Percentiles rank a stretch among this genome's conserved stretches.
Conservation (phyloP, 495 filamentous ascomycete genomes). For the Podospora conica region DNA sequence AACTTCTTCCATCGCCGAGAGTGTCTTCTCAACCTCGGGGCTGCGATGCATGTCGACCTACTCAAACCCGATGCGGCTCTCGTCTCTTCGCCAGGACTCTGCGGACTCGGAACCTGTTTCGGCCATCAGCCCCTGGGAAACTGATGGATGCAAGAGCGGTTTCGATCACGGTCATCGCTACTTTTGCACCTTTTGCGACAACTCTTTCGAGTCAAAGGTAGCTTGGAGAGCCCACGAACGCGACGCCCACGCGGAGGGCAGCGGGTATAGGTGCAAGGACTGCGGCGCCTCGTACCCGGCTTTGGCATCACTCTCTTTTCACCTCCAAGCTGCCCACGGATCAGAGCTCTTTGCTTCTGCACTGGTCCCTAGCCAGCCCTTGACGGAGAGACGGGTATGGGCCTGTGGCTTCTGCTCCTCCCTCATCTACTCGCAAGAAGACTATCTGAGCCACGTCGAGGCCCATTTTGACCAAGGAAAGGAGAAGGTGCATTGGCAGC, state of each 20-base stretch:
- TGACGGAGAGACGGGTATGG: constrained; percentile 14
- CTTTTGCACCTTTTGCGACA: constrained; percentile 25
- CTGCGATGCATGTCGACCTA: constrained; percentile 2
- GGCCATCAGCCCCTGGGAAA: constrained; percentile 10
- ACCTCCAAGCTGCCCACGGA: constrained; percentile 11
- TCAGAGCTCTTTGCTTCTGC: neutral
- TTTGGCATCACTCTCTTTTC: neutral
- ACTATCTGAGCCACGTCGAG: constrained; percentile 22
- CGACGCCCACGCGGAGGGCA: constrained; percentile 11
- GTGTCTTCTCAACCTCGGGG: constrained; percentile 19
- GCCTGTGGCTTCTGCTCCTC: constrained; percentile 26
- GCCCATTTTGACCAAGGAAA: constrained; percentile 21
- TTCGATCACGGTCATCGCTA: constrained; percentile 8
- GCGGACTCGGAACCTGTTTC: constrained; percentile 19
- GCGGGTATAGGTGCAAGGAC: constrained; percentile 9
- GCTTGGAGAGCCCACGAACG: constrained; percentile 24
- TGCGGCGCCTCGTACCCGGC: constrained; percentile 12
- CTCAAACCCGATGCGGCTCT: constrained; percentile 15
- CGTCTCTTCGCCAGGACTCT: constrained; percentile 12
- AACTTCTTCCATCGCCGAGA: constrained; percentile 15
- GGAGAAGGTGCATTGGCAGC: constrained; percentile 19
- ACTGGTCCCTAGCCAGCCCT: neutral
- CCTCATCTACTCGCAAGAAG: constrained; percentile 5
- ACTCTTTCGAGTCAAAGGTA: constrained; percentile 12
- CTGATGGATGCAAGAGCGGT: constrained; percentile 12